A percentile compares a stretch with the other conserved stretches of the same genome.
Evolutionary conservation across 2,329 filamentous ascomycete species (phyloP).

Genomic region (Aureobasidium subglaciale): DNA sequence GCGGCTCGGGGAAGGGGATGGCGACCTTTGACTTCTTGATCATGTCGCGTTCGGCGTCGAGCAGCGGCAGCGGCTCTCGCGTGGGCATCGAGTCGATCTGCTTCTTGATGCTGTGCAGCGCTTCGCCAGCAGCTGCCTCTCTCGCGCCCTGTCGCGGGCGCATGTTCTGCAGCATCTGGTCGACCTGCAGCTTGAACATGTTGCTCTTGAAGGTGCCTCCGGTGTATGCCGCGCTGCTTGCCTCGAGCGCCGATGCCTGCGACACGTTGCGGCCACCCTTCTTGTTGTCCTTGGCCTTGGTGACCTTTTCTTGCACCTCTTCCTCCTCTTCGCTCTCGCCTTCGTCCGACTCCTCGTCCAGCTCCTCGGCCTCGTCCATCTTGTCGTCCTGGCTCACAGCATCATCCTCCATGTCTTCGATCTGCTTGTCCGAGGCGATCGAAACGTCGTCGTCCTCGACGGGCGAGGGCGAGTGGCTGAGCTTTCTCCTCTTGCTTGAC

Average conservation of each 20-base stretch:
- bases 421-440: slow-evolving; percentile 24
- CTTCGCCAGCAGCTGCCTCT: slow-evolving; percentile 46
- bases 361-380: slow-evolving; percentile 17
- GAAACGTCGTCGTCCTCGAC: slow-evolving; percentile 24
- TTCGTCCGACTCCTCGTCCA: not conserved
- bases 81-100: slow-evolving; percentile 52
- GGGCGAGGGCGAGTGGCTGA: slow-evolving; percentile 27
- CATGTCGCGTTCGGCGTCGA: slow-evolving; percentile 60
- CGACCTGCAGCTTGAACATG: slow-evolving; percentile 60
- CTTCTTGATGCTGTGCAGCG: slow-evolving; percentile 48
- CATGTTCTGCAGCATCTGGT: slow-evolving; percentile 54
- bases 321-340: slow-evolving; percentile 5
- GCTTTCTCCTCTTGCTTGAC: slow-evolving; percentile 28
- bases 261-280: slow-evolving; percentile 16
- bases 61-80: slow-evolving; percentile 44
- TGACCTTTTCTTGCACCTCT: not conserved
- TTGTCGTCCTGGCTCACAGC: slow-evolving; percentile 16
- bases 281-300: slow-evolving; percentile 2
- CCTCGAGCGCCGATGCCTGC: slow-evolving; percentile 14
- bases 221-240: slow-evolving; percentile 35
- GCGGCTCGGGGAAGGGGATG: slow-evolving; percentile 82
- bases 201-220: slow-evolving; percentile 57
- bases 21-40: slow-evolving; percentile 60
- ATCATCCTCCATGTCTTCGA: slow-evolving; percentile 13
- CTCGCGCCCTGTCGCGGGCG: slow-evolving; percentile 53